Conservation (phyloP, 2,329 filamentous ascomycete species). For the Cladosporium velox region DNA sequence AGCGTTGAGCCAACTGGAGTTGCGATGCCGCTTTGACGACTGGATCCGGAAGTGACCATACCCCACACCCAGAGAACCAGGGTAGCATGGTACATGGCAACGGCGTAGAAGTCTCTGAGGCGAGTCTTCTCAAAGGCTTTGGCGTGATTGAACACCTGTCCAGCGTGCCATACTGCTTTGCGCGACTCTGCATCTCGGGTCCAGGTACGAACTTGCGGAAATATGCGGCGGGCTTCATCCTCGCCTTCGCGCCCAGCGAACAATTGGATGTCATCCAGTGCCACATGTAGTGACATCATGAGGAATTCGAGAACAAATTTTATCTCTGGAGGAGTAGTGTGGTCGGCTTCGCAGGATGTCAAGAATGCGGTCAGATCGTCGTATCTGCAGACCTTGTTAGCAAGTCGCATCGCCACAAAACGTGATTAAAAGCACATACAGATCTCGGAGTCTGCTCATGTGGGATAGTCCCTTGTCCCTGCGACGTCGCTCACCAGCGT, state of each 20-base stretch:
- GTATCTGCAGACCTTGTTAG: constrained; percentile 11
- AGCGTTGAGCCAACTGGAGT: constrained; percentile 17
- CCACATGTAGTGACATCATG: constrained; percentile 63
- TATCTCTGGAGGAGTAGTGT: constrained; percentile 32
- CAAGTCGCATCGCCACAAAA: background rate
- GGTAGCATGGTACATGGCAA: constrained; percentile 66
- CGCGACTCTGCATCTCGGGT: constrained; percentile 54
- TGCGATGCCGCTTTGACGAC: constrained; percentile 35
- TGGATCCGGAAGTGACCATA: constrained; percentile 43
- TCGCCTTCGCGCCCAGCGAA: constrained; percentile 66
- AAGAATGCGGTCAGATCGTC: constrained; percentile 27
- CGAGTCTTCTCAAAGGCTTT: constrained; percentile 30
- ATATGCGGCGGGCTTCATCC: constrained; percentile 61
- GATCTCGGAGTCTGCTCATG: constrained; percentile 27
- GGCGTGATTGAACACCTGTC: constrained; percentile 63
- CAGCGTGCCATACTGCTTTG: constrained; percentile 65
- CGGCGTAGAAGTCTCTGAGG: constrained; percentile 63
- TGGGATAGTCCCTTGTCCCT: constrained; percentile 32
- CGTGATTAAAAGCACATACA: constrained; percentile 12
- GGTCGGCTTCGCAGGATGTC: constrained; percentile 28
- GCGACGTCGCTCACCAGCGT: constrained; percentile 26
- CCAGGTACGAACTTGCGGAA: constrained; percentile 60
- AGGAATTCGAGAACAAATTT: constrained; percentile 51
- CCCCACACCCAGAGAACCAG: constrained; percentile 69
- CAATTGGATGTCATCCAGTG: constrained; percentile 63